Conservation (phyloP, 208 protist genomes). For the Crithidia acanthocephali region DNA sequence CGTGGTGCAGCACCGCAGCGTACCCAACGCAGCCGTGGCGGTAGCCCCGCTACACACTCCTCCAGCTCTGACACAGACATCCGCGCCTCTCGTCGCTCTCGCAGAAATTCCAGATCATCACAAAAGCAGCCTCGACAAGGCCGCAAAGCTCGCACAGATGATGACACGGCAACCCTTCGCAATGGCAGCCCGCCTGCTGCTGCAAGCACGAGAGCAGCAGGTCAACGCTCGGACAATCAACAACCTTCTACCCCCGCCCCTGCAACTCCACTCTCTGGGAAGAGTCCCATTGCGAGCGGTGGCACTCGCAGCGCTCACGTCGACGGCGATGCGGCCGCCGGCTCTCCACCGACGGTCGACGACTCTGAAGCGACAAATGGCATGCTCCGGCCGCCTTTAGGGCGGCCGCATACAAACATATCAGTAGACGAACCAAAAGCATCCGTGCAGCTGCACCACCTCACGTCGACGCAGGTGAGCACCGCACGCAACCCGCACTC, state of each 20-base stretch:
- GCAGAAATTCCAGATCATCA: background rate
- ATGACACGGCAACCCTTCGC: too few relatives aligned
- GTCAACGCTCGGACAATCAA: too few relatives aligned
- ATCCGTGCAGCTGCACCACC: background rate
- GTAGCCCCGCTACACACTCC: background rate
- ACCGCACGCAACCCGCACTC: background rate
- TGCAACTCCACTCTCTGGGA: too few relatives aligned
- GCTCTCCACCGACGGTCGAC: background rate
- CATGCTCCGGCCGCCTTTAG: constrained; percentile 24
- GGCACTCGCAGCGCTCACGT: background rate
- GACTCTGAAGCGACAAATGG: constrained; percentile 23
- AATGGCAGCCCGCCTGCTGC: background rate
- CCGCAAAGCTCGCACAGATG: background rate
- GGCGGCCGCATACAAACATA: constrained; percentile 16
- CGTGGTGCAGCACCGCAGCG: background rate
- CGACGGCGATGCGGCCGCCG: background rate
- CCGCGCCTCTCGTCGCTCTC: background rate
- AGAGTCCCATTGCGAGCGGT: too few relatives aligned
- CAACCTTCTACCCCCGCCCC: too few relatives aligned
- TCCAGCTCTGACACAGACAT: background rate
- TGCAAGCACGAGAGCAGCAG: background rate
- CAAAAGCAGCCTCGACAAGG: background rate
- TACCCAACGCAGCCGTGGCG: background rate
- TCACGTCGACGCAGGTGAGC: background rate
- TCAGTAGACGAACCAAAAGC: too few relatives aligned